These are phyloP conservation scores for Trypanosoma brucei DNA, from an alignment of 208 protist species.

Conservation along the genomic window DNA sequence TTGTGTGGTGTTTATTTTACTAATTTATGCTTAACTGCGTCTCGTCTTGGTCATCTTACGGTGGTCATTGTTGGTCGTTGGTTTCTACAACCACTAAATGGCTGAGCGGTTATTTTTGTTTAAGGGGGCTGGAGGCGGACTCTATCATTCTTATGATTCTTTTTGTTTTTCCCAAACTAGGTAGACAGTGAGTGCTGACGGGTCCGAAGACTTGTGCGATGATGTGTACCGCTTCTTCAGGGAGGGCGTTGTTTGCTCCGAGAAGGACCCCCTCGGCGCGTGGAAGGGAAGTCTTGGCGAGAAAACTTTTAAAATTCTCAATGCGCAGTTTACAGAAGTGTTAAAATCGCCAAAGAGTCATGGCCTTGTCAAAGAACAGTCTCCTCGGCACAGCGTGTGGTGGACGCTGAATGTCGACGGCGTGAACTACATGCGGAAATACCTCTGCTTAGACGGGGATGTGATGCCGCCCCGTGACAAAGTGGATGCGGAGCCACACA, in stretches of 20 bases:
- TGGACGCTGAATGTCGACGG: slow-evolving; percentile 92
- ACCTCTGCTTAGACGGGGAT: slow-evolving; percentile 85
- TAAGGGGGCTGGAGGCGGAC: too few species aligned
- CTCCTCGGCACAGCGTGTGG: slow-evolving; percentile 93
- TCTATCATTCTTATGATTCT: too few species aligned
- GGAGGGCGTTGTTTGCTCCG: slow-evolving; percentile 86
- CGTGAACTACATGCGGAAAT: slow-evolving; percentile 90
- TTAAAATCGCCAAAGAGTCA: slow-evolving; percentile 89
- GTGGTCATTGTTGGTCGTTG: background rate
- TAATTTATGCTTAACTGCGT: background rate
- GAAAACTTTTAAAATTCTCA: slow-evolving; percentile 70
- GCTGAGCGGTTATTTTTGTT: background rate
- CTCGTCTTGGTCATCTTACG: background rate
- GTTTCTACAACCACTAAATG: background rate
- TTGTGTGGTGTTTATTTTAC: slow-evolving; percentile 3
- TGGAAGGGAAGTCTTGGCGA: slow-evolving; percentile 79
- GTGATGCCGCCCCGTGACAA: slow-evolving; percentile 91
- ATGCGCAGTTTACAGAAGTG: slow-evolving; percentile 84
- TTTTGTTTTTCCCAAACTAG: background rate
- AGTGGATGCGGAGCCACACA: slow-evolving; percentile 42
- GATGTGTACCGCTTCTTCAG: slow-evolving; percentile 92
- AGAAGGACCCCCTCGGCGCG: slow-evolving; percentile 87
- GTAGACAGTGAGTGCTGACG: slow-evolving; percentile 71
- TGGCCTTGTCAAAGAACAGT: slow-evolving; percentile 90
- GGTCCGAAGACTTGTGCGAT: slow-evolving; percentile 71